Evolutionary conservation across 768 basidiomycete genomes (phyloP), one percentile per base, ranked within the genome.

Genomic region (Naganishia vishniacii): DNA sequence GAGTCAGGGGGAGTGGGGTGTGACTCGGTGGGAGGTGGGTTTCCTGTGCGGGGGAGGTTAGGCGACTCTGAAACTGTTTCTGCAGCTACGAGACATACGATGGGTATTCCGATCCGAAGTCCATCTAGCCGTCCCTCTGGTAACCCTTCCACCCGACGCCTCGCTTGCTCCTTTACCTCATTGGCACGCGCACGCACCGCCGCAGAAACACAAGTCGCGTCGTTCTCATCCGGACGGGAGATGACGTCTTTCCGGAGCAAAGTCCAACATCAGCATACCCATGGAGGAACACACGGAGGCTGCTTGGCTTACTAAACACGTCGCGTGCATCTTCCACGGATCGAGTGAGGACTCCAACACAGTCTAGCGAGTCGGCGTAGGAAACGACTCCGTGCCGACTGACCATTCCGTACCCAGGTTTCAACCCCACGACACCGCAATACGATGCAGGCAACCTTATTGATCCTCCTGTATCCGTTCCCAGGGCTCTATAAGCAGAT

Each of bases 401-500:
- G 31, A 97, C 78, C 42, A 97, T 80, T 3, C 94, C 94, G 70
- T 97, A 97, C 0, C 92, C 93, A 0, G 94, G 94, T 72, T 99
- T 99, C 46, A 97, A 78, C 0, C 95, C 95, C 1, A 89, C 85
- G 0, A 95, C 80, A 4, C 92, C 91, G 69, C 91, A 95, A 71
- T 97, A 97, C 1, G 91, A 86, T 0, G 95, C 95, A 0, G 95
- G 95, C 1, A 99, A 80, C 42, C 94, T 84, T 11, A 87, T 86
- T 5, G 95, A 98, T 0, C 94, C 95, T 8, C 95, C 94, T 0
- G 94, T 98, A 74, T 99, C 95, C 2, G 92, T 94, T 0, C 87
- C 89, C 23, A 98, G 74, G 0, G 94, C 91, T 18, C 94, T 95
- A 68, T 59, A 65, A 65, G 46, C 49, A 46, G 32, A 20, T 20